These are phyloP conservation scores for Sporothrix variecibatus DNA, from an alignment of 2,329 filamentous ascomycete genomes.

Conservation along the genomic window DNA sequence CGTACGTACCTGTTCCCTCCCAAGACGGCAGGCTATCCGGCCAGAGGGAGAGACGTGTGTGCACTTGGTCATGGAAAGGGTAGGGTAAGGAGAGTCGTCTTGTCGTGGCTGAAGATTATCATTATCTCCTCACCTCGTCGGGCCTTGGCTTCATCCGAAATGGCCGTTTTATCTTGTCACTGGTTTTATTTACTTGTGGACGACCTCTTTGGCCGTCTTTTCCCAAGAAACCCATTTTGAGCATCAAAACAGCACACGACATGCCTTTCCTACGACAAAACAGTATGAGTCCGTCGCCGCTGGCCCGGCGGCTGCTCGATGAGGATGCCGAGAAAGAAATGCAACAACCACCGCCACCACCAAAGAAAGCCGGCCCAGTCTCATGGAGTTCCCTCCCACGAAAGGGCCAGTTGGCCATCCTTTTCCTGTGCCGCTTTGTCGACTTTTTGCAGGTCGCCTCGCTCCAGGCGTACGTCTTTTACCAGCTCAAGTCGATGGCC, in stretches of 20 bases:
- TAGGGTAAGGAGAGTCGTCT: not conserved
- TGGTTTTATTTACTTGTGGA: not conserved
- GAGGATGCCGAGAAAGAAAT: constrained; percentile 4
- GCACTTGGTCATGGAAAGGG: not conserved
- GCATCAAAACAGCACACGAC: too few relatives aligned
- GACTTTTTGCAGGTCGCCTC: constrained; percentile 36
- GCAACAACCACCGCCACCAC: not conserved
- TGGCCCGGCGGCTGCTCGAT: constrained; percentile 1
- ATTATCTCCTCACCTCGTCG: too few relatives aligned
- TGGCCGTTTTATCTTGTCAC: not conserved
- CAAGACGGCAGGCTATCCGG: not conserved
- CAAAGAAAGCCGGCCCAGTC: constrained; percentile 12
- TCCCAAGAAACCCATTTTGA: too few relatives aligned
- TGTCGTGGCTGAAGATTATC: not conserved
- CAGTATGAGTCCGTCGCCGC: not conserved
- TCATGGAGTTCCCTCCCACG: constrained; percentile 33
- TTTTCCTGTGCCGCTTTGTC: constrained; percentile 35
- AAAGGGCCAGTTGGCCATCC: constrained; percentile 35
- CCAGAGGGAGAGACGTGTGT: not conserved
- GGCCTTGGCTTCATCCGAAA: not conserved
- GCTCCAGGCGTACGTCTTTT: constrained; percentile 33
- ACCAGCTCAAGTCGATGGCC: constrained; percentile 31
- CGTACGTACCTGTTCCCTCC: not conserved
- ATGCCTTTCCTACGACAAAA: not conserved
- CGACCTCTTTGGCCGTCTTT: too few relatives aligned